A percentile compares a stretch with the other conserved stretches of the same genome.
Evolutionary conservation across 129 eudicot genomes (phyloP).

Genomic region (Silybum marianum): DNA sequence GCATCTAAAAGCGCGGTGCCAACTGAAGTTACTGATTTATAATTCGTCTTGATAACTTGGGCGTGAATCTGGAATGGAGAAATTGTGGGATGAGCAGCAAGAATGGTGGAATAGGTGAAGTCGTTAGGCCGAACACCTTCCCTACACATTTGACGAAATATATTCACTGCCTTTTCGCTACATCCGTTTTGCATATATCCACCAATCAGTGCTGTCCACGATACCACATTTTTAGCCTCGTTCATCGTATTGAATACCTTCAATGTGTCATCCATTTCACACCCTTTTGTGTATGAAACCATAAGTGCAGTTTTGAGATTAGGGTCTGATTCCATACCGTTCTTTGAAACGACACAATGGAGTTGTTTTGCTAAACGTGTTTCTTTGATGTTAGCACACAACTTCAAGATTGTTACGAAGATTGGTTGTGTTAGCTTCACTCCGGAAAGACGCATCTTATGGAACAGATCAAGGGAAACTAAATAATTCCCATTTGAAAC

Average conservation of each 20-base stretch:
- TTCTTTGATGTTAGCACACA: slow-evolving; percentile 67
- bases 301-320: slow-evolving; percentile 71
- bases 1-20: slow-evolving; percentile 88
- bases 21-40: slow-evolving; percentile 62
- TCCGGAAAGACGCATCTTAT: slow-evolving; percentile 56
- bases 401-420: slow-evolving; percentile 55
- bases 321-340: slow-evolving; percentile 53
- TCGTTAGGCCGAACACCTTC: slow-evolving; percentile 65
- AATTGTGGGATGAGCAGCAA: slow-evolving; percentile 54
- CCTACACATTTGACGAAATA: slow-evolving; percentile 63
- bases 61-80: slow-evolving; percentile 81
- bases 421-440: slow-evolving; percentile 51
- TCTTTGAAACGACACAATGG: slow-evolving; percentile 55
- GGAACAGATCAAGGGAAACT: slow-evolving; percentile 64
- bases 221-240: slow-evolving; percentile 56
- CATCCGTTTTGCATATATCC: slow-evolving; percentile 72
- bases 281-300: slow-evolving; percentile 64
- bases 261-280: slow-evolving; percentile 62
- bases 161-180: slow-evolving; percentile 38
- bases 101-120: slow-evolving; percentile 75
- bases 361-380: slow-evolving; percentile 58
- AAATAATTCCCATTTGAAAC: slow-evolving; percentile 60
- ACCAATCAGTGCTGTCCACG: slow-evolving; percentile 85
- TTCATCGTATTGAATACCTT: slow-evolving; percentile 48
- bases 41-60: slow-evolving; percentile 68